phyloP scores from a whole-genome alignment of 345 rosid species.

The Syzygium jambos region DNA sequence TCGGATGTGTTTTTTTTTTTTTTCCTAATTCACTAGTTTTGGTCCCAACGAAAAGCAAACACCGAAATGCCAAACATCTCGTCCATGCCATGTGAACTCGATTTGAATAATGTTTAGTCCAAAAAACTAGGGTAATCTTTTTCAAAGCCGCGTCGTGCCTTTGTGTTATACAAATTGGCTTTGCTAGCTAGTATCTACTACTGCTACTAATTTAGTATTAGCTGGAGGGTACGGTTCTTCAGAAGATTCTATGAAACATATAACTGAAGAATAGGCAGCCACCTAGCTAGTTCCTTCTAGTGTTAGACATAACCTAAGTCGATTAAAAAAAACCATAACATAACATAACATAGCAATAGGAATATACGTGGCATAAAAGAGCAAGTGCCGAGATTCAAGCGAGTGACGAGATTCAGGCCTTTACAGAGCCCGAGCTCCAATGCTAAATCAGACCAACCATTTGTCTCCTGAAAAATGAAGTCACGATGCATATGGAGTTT shows the following conservation, averaged over 20 bases:
- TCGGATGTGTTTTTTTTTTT: neutral
- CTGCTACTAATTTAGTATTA: neutral
- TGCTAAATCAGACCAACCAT: neutral
- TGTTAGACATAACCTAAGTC: neutral
- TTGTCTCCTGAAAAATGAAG: neutral
- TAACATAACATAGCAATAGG: neutral
- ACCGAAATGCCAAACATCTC: neutral
- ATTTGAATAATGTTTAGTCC: neutral
- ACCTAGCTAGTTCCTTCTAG: neutral
- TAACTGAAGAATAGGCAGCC: neutral
- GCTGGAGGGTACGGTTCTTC: neutral
- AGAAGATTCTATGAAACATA: neutral
- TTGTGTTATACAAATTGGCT: neutral
- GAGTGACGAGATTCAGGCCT: too few relatives aligned
- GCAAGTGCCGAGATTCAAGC: neutral
- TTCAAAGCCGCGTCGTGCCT: neutral
- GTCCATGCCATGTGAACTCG: neutral
- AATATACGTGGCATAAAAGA: neutral
- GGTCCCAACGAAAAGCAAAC: neutral
- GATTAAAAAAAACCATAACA: neutral
- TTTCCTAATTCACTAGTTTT: neutral
- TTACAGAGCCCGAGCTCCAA: neutral
- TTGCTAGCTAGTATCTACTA: too few relatives aligned
- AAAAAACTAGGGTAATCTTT: neutral
- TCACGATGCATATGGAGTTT: too few relatives aligned